Evolutionary conservation across 495 filamentous ascomycete genomes (phyloP).

Genomic region (Aspergillus bertholletiae): DNA sequence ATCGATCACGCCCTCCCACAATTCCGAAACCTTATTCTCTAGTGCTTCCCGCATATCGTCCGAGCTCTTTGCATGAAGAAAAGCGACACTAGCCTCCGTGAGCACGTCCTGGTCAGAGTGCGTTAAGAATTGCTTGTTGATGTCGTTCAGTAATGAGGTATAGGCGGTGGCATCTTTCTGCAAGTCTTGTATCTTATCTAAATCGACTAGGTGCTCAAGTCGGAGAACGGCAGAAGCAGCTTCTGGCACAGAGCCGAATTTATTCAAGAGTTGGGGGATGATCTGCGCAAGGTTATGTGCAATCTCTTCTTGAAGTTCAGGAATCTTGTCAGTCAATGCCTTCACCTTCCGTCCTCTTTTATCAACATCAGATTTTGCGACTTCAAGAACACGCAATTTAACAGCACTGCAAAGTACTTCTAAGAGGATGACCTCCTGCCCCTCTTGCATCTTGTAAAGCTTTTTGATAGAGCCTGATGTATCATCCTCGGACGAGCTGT

Average conservation of each 20-base stretch:
- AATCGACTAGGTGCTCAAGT: slow-evolving; percentile 81
- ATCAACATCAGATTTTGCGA: slow-evolving; percentile 52
- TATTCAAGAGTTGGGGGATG: slow-evolving; percentile 83
- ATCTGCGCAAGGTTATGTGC: slow-evolving; percentile 69
- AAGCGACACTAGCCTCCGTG: slow-evolving; percentile 74
- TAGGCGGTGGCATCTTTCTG: slow-evolving; percentile 82
- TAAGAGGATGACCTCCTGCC: slow-evolving; percentile 79
- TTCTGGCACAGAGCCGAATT: slow-evolving; percentile 84
- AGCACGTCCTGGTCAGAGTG: slow-evolving; percentile 84
- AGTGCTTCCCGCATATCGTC: slow-evolving; percentile 84
- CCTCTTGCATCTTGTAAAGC: slow-evolving; percentile 67
- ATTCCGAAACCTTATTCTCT: slow-evolving; percentile 68
- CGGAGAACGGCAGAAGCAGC: slow-evolving; percentile 81
- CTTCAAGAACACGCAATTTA: slow-evolving; percentile 58
- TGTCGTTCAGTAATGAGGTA: slow-evolving; percentile 80
- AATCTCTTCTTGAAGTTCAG: slow-evolving; percentile 67
- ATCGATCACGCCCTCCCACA: slow-evolving; percentile 82
- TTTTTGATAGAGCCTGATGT: slow-evolving; percentile 53
- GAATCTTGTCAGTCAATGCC: slow-evolving; percentile 55
- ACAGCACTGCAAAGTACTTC: slow-evolving; percentile 81
- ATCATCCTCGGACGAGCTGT: slow-evolving; percentile 51
- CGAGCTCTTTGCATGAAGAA: slow-evolving; percentile 80
- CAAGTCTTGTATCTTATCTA: slow-evolving; percentile 85
- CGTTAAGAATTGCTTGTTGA: slow-evolving; percentile 87
- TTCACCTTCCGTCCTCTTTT: slow-evolving; percentile 62